Evolutionary conservation across 108 stramenopile species (phyloP).

Genomic region (Seminavis robusta): DNA sequence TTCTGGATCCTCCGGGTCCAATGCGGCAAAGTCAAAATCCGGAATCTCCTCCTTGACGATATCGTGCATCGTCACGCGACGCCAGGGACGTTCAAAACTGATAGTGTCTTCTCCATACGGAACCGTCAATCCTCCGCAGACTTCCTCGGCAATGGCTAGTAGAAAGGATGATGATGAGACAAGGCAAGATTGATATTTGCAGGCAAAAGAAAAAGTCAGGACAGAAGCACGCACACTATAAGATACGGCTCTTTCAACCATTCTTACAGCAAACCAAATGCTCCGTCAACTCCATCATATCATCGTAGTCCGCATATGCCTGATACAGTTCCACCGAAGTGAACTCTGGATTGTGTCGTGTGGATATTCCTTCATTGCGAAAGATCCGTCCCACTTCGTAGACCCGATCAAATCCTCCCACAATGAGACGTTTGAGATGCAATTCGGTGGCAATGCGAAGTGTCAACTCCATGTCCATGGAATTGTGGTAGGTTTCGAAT

Average conservation of each 20-base stretch:
- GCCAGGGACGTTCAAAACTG: slow-evolving; percentile 89
- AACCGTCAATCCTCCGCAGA: slow-evolving; percentile 62
- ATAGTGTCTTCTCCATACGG: slow-evolving; percentile 85
- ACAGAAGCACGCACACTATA: not conserved
- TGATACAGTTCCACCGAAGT: slow-evolving; percentile 98
- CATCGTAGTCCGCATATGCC: slow-evolving; percentile 96
- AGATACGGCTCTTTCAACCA: not conserved
- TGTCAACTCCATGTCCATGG: slow-evolving; percentile 90
- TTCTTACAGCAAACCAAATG: slow-evolving; percentile 75
- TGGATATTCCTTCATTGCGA: slow-evolving; percentile 98
- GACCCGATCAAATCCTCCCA: slow-evolving; percentile 96
- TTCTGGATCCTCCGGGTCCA: slow-evolving; percentile 61
- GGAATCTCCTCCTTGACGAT: slow-evolving; percentile 91
- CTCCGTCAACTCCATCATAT: slow-evolving; percentile 98
- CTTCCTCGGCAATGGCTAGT: slow-evolving; percentile 72
- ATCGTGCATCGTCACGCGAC: slow-evolving; percentile 96
- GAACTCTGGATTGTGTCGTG: slow-evolving; percentile 99
- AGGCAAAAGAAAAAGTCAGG: not conserved
- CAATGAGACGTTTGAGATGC: slow-evolving; percentile 93
- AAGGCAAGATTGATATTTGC: slow-evolving; percentile 2
- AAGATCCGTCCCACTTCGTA: slow-evolving; percentile 99
- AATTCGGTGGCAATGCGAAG: slow-evolving; percentile 99
- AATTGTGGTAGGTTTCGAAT: slow-evolving; percentile 96
- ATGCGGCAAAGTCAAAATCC: slow-evolving; percentile 78
- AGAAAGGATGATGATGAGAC: too few relatives aligned